phyloP scores from a whole-genome alignment of 306 rosid species.

The Pachyrhizus erosus region DNA sequence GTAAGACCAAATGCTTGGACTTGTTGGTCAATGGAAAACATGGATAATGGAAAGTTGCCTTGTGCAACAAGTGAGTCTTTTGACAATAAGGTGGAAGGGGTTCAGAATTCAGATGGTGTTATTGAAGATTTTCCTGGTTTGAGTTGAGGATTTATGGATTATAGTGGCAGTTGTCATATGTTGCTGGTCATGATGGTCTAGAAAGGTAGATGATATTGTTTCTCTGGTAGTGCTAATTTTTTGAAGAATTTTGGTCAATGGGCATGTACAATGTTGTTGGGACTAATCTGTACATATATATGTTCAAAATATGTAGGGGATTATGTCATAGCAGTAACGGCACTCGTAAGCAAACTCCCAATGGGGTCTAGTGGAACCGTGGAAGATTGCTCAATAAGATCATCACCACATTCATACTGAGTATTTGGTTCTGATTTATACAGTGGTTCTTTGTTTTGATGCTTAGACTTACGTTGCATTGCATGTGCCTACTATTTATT shows the following conservation, averaged over 20 bases:
- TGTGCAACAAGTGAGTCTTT: not conserved
- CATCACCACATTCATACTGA: not conserved
- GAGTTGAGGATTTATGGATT: not conserved
- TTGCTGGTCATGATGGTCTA: not conserved
- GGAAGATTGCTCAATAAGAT: not conserved
- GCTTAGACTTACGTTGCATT: not conserved
- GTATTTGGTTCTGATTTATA: not conserved
- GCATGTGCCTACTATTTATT: not conserved
- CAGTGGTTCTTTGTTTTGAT: not conserved
- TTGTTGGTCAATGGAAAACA: not conserved
- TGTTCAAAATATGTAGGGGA: not conserved
- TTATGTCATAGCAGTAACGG: not conserved
- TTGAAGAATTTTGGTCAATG: not conserved
- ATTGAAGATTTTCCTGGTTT: not conserved
- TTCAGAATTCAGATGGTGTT: not conserved
- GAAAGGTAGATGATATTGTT: not conserved
- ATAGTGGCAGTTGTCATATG: not conserved
- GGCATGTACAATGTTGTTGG: not conserved
- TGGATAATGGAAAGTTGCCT: not conserved
- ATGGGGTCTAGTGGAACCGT: not conserved
- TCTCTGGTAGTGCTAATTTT: not conserved
- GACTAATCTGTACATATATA: not conserved
- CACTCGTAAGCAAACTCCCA: not conserved
- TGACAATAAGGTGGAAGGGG: not conserved
- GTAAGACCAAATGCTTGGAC: not conserved